phyloP scores from a whole-genome alignment of 1,139 yeast species.

The Komagataea norvegica region DNA sequence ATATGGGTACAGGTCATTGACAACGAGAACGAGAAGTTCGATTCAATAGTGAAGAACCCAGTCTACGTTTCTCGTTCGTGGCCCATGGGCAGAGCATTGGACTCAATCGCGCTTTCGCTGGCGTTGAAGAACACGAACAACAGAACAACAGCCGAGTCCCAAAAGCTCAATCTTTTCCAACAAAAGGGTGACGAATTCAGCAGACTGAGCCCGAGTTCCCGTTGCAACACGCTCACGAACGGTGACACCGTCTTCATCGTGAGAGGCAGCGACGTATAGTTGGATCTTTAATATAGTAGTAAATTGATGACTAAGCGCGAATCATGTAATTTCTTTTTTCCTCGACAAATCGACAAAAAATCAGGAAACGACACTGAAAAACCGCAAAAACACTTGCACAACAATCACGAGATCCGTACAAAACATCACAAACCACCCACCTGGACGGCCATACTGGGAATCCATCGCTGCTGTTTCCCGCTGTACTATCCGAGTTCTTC shows the following conservation, averaged over 20 bases:
- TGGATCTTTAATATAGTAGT: background rate
- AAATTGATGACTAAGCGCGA: background rate
- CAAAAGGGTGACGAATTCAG: conserved; percentile 28
- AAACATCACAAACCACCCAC: too few species aligned
- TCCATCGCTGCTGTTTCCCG: background rate
- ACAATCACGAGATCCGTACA: too few species aligned
- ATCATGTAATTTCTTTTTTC: background rate
- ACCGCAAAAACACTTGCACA: too few species aligned
- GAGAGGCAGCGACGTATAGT: conserved; percentile 38
- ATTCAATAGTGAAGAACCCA: conserved; percentile 31
- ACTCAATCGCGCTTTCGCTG: conserved; percentile 53
- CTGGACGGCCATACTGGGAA: background rate
- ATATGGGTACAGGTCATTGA: conserved; percentile 53
- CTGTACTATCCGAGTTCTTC: background rate
- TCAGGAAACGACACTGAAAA: background rate
- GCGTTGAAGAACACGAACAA: conserved; percentile 56
- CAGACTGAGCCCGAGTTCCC: conserved; percentile 34
- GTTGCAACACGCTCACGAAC: conserved; percentile 43
- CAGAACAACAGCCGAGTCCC: conserved; percentile 35
- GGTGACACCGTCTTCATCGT: conserved; percentile 54
- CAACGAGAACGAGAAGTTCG: conserved; percentile 27
- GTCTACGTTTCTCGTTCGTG: conserved; percentile 56
- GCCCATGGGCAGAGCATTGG: conserved; percentile 78
- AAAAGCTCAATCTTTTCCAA: conserved; percentile 29
- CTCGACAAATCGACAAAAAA: background rate